Base-by-base conservation (phyloP, 2,329 filamentous ascomycete genomes). In the Exophiala xenobiotica region DNA sequence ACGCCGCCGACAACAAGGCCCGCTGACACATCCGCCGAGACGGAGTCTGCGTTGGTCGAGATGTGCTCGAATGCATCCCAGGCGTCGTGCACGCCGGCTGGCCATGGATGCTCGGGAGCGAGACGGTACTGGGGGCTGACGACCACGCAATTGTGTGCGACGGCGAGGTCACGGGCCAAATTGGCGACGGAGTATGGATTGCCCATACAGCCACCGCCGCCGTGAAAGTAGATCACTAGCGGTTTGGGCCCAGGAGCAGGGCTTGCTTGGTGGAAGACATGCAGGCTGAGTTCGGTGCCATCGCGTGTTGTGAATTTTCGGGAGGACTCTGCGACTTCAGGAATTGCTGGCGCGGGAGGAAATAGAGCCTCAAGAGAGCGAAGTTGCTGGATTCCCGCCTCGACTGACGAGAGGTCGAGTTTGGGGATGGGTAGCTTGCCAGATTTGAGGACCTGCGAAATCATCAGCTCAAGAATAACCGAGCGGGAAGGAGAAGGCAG, bases 1-100 rank as follows among this genome's bases (percentile, higher is more conserved):
- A 68, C 67, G 1, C 77, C 76, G 14, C 74, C 75, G 4, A 78
- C 46, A n/a, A 79, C 47, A 53, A 78, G 77, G 0, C 75, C 76
- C 11, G 19, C 24, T 8, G 65, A 66, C 0, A 70, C 66, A 47
- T 76, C 67, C 70, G 4, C 65, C 66, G 3, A 77, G 58, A 40
- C 5, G 4, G 3, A 31, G 27, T 4, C 11, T 69, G 54, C 46
- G 35, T 55, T 35, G 8, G 27, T 45, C 12, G 66, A 66, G 31
- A 66, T 64, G 74, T 75, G 78, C 61, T 69, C 62, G 33, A 77
- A 51, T 3, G 68, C 69, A 59, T 78, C 76, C 66, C 68, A 77
- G 11, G 65, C 65, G 54, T 78, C 76, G 18, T 73, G 57, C 3
- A 69, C 61, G 11, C 69, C 67, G 0, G 66, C 67, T 0, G 76